Conservation (phyloP, 2,329 filamentous ascomycete species). For the Aulographum hederae region DNA sequence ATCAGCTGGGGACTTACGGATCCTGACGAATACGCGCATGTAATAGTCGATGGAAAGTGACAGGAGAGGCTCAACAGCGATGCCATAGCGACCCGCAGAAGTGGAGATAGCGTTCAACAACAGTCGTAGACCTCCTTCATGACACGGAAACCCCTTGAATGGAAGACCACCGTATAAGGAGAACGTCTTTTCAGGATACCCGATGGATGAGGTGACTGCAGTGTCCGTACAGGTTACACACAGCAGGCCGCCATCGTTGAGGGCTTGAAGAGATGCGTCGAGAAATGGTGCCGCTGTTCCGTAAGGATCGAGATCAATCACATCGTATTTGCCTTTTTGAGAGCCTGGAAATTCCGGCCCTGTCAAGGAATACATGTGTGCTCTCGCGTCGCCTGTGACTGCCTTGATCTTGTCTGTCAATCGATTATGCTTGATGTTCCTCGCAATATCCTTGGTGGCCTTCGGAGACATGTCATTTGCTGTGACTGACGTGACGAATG, state of each 20-base stretch:
- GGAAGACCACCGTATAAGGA: conserved; percentile 86
- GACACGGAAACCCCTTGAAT: conserved; percentile 66
- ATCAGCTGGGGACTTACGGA: conserved; percentile 61
- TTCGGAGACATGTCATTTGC: conserved; percentile 75
- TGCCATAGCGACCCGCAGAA: conserved; percentile 66
- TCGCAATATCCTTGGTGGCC: conserved; percentile 62
- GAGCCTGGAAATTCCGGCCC: conserved; percentile 24
- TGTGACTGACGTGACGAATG: conserved; percentile 62
- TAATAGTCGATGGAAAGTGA: conserved; percentile 96
- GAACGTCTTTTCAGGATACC: conserved; percentile 87
- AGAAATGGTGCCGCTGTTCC: conserved; percentile 86
- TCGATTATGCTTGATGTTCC: conserved; percentile 72
- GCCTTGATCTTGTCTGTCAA: conserved; percentile 53
- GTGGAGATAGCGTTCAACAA: conserved; percentile 69
- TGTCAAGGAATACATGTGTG: conserved; percentile 70
- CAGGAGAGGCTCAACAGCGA: conserved; percentile 76
- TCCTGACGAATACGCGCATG: conserved; percentile 67
- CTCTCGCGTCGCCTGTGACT: conserved; percentile 65
- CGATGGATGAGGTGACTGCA: conserved; percentile 82
- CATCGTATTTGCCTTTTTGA: conserved; percentile 51
- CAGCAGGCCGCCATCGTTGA: conserved; percentile 75
- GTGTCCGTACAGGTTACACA: conserved; percentile 96
- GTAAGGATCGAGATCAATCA: conserved; percentile 93
- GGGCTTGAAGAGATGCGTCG: conserved; percentile 72
- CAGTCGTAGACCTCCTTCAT: conserved; percentile 76